phyloP scores from a whole-genome alignment of 441 rosid species.

The Geranium incanum region DNA sequence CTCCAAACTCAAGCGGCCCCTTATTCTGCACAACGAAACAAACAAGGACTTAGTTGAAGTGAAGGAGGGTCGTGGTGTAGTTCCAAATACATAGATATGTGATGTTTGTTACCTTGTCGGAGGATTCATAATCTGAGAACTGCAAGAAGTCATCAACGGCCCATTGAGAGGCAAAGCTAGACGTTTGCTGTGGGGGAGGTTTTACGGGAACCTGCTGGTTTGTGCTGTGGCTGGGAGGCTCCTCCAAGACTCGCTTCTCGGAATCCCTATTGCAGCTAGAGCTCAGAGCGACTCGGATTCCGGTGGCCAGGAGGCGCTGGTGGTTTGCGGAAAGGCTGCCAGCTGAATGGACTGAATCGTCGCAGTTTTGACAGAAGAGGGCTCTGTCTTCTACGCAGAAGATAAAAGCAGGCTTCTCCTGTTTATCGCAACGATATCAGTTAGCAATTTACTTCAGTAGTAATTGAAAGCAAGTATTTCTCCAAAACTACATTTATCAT shows the following conservation, averaged over 20 bases:
- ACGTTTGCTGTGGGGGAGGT: conserved; percentile 34
- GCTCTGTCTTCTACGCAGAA: conserved; percentile 96
- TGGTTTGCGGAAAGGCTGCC: conserved; percentile 60
- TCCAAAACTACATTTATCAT: too few species aligned
- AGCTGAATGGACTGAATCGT: conserved; percentile 49
- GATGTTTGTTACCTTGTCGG: conserved; percentile 54
- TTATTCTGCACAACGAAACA: conserved; percentile 28
- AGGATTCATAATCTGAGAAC: conserved; percentile 54
- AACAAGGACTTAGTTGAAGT: too few species aligned
- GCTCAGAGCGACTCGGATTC: conserved; percentile 69
- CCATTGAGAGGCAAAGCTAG: conserved; percentile 48
- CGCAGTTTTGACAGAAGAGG: conserved; percentile 60
- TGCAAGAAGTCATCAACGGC: conserved; percentile 61
- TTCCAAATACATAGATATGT: too few species aligned
- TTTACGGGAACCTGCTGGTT: conserved; percentile 33
- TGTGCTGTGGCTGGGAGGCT: conserved; percentile 56
- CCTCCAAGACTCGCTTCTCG: conserved; percentile 37
- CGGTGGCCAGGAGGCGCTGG: conserved; percentile 66
- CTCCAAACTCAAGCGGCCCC: conserved; percentile 69
- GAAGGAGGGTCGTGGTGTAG: too few species aligned
- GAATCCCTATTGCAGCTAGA: conserved; percentile 47
- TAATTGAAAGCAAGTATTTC: too few species aligned
- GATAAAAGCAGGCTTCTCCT: conserved; percentile 71
- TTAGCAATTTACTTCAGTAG: too few species aligned
- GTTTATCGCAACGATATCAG: not conserved